Conservation (phyloP, 306 rosid species). For the Hippophae gyantsensis region DNA sequence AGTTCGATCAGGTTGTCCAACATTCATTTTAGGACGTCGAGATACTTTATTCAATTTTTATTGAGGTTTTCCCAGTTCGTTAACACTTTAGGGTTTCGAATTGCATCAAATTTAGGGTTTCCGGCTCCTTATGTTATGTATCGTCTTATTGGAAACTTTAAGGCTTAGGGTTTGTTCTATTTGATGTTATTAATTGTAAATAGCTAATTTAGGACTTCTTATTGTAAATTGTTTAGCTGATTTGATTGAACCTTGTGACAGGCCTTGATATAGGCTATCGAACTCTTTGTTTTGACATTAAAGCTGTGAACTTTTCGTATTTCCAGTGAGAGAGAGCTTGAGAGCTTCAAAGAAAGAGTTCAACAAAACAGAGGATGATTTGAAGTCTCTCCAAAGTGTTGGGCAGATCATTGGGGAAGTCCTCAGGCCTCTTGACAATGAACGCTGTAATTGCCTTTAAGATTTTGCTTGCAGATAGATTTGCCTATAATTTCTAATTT, state of each 20-base stretch:
- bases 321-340: constrained; percentile 71
- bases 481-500: neutral
- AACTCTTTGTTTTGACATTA: no score
- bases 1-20: constrained; percentile 61
- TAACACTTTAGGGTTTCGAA: neutral
- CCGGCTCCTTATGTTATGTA: neutral
- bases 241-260: no score
- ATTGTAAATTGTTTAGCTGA: neutral
- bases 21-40: neutral
- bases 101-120: constrained; percentile 2
- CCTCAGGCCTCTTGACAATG: constrained; percentile 91
- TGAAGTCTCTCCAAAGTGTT: constrained; percentile 94
- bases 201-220: neutral
- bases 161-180: constrained; percentile 2
- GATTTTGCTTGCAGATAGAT: neutral
- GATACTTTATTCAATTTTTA: neutral
- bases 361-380: constrained; percentile 93
- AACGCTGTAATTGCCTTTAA: constrained; percentile 46
- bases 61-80: neutral
- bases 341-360: constrained; percentile 74
- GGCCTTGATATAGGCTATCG: no score
- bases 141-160: neutral
- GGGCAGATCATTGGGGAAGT: constrained; percentile 96
- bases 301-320: neutral
- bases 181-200: neutral